These are phyloP conservation scores for Ogataea sp. DNA, from an alignment of 805 yeast genomes.

Conservation along the genomic window DNA sequence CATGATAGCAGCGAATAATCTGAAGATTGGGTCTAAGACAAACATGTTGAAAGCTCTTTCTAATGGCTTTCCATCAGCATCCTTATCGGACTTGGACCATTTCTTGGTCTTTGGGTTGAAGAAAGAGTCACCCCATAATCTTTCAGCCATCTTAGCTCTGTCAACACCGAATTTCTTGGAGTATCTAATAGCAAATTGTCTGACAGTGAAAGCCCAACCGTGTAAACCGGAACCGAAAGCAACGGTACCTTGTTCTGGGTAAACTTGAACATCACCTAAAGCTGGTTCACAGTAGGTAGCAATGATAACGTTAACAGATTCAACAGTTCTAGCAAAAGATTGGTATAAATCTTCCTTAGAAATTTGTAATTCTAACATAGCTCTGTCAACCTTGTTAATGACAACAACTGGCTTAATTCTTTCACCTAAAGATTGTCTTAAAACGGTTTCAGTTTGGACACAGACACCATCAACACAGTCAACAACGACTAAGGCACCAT, in stretches of 20 bases:
- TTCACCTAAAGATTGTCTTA: conserved; percentile 98
- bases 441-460: conserved; percentile 99
- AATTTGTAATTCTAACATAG: conserved; percentile 96
- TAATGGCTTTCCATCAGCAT: conserved; percentile 88
- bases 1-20: conserved; percentile 94
- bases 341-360: conserved; percentile 98
- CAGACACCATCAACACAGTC: conserved; percentile 99
- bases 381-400: conserved; percentile 99
- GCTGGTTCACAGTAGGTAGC: conserved; percentile 87
- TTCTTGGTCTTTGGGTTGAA: conserved; percentile 99
- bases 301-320: conserved; percentile 97
- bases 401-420: conserved; percentile 98
- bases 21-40: conserved; percentile 97
- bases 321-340: conserved; percentile 97
- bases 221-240: conserved; percentile 99
- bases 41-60: conserved; percentile 99
- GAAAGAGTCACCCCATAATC: conserved; percentile 99
- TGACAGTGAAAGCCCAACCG: conserved; percentile 99
- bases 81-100: conserved; percentile 95
- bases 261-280: conserved; percentile 95
- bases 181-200: conserved; percentile 97
- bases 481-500: conserved; percentile 99
- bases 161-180: conserved; percentile 99
- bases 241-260: conserved; percentile 98
- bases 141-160: conserved; percentile 95